Base-by-base conservation (phyloP, 2,329 filamentous ascomycete species). In the Hypomyces perniciosus region DNA sequence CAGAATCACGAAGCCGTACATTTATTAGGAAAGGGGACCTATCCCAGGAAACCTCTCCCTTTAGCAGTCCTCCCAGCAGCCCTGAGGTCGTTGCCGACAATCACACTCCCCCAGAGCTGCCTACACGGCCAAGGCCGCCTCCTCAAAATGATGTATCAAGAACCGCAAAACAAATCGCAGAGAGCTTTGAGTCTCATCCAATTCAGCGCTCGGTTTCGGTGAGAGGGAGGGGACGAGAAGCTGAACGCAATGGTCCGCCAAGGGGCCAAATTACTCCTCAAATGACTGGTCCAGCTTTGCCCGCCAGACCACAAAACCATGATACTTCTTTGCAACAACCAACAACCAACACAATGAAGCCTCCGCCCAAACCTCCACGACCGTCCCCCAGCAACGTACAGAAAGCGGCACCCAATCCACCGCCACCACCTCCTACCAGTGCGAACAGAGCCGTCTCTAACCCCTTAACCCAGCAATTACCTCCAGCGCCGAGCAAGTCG, bases 51-150 rank as follows among this genome's bases (percentile, higher is more conserved):
- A 63, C 83, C 0, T 96, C 92, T 1, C 91, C 92, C 0, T 96
- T 96, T 63, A 90, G 77, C 61, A 96, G 90, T 34, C 90, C 90
- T 13, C 90, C 91, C 0, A 84, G 83, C 58, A 92, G 86, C 62
- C 79, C 81, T 4, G 83, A 78, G 48, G 65, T 51, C 27, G 52
- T 34, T 31, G 38, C 73, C 0, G 73, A 77, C n/a, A 70, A 72
- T n/a, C 70, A 72, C n/a, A 69, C 71, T 6, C 75, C 75, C 6
- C 77, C 79, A 1, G 70, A 68, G 50, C 72, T 78, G 41, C 77
- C 72, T 13, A 72, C 66, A 6, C 70, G 78, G 9, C 77, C 76
- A 42, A 77, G 78, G 30, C 80, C 79, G 2, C 62, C 60, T 8
- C 56, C 55, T 1, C 59, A 61, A 5, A 60, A 52, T 30, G 60